These are phyloP conservation scores for Sphaerulina musiva DNA, from an alignment of 2,329 filamentous ascomycete species.

Conservation along the genomic window DNA sequence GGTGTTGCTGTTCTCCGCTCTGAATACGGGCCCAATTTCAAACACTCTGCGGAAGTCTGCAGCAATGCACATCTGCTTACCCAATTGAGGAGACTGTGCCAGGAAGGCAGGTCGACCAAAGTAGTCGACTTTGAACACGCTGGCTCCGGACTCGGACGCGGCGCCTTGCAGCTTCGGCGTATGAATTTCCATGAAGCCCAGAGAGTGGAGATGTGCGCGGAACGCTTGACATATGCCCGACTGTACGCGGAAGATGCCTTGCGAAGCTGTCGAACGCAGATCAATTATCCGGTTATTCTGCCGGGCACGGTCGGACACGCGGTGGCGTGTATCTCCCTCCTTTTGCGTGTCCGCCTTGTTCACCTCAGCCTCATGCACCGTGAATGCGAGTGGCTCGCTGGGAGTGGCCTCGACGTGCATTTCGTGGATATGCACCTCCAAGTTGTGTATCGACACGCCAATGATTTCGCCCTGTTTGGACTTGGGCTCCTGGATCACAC, in stretches of 20 bases:
- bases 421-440: conserved; percentile 66
- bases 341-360: conserved; percentile 51
- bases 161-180: conserved; percentile 86
- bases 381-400: conserved; percentile 59
- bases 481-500: conserved; percentile 64
- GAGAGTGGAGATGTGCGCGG: conserved; percentile 64
- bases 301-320: conserved; percentile 66
- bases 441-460: conserved; percentile 65
- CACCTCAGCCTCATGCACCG: conserved; percentile 63
- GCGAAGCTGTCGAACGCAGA: conserved; percentile 75
- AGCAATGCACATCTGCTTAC: conserved; percentile 88
- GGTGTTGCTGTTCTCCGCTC: conserved; percentile 92
- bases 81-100: conserved; percentile 83
- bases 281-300: conserved; percentile 75
- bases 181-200: conserved; percentile 86
- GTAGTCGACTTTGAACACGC: conserved; percentile 88
- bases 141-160: conserved; percentile 83
- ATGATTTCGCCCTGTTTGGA: conserved; percentile 60
- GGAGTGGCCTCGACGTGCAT: conserved; percentile 57
- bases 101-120: conserved; percentile 82
- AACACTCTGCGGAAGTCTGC: conserved; percentile 86
- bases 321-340: conserved; percentile 52
- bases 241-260: conserved; percentile 81
- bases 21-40: conserved; percentile 83
- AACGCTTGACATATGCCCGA: conserved; percentile 74